These are phyloP conservation scores for Misopates orontium DNA, from an alignment of 257 asterid genomes.

Conservation along the genomic window DNA sequence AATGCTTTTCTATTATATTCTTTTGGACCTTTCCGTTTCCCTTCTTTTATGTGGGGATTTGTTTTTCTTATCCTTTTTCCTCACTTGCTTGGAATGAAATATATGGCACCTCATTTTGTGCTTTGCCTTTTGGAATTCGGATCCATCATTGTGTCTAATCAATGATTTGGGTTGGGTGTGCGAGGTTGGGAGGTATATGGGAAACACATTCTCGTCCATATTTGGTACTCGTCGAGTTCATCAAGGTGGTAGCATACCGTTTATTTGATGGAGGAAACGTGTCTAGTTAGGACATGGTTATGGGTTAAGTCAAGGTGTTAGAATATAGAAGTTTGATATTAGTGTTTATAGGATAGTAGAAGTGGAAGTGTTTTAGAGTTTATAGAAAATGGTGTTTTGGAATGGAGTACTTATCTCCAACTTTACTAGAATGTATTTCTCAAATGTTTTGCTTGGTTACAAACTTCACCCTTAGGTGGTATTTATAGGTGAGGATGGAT, in stretches of 20 bases:
- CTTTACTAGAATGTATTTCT: too few species aligned
- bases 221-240: constrained; percentile 36
- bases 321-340: too few species aligned
- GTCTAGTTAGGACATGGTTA: too few species aligned
- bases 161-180: constrained; percentile 16
- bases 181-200: constrained; percentile 35
- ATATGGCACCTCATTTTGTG: constrained; percentile 41
- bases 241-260: constrained; percentile 15
- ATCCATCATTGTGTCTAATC: constrained; percentile 44
- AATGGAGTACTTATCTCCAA: too few species aligned
- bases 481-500: too few species aligned
- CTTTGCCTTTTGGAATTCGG: constrained; percentile 40
- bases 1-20: constrained; percentile 31
- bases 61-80: neutral
- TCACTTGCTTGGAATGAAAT: constrained; percentile 29
- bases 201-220: constrained; percentile 35
- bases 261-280: constrained; percentile 23
- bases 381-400: too few species aligned
- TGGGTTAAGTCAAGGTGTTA: too few species aligned
- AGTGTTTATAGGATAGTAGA: too few species aligned
- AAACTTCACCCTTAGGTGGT: too few species aligned
- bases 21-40: constrained; percentile 12
- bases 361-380: too few species aligned
- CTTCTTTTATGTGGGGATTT: constrained; percentile 5
- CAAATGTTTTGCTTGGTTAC: too few species aligned